Conservation (phyloP, 768 basidiomycete genomes). For the Leucosporidium creatinivorum region DNA sequence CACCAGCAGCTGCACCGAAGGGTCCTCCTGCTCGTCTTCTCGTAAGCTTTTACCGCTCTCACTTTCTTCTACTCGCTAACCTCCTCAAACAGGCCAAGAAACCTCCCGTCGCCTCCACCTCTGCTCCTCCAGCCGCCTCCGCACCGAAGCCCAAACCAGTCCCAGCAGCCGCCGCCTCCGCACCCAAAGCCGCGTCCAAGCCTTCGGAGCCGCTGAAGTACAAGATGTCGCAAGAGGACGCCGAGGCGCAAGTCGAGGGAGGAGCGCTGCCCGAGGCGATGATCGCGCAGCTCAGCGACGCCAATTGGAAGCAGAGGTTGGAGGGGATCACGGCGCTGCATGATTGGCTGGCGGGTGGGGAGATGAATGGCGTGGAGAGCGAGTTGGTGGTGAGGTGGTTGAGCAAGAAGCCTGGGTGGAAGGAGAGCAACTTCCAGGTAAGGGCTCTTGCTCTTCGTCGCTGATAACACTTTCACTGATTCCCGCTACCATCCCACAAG, state of each 20-base stretch:
- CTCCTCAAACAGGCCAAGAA: slow-evolving; percentile 52
- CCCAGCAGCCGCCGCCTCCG: slow-evolving; percentile 36
- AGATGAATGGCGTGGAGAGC: slow-evolving; percentile 57
- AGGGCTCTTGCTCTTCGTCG: slow-evolving; percentile 9
- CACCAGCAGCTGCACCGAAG: slow-evolving; percentile 2
- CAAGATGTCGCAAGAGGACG: slow-evolving; percentile 84
- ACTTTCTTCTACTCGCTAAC: not conserved
- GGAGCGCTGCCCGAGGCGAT: slow-evolving; percentile 65
- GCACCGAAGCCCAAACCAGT: slow-evolving; percentile 15
- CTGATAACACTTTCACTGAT: not conserved
- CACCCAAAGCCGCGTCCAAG: slow-evolving; percentile 30
- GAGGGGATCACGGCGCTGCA: slow-evolving; percentile 80
- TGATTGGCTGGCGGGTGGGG: slow-evolving; percentile 63
- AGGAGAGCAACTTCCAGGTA: slow-evolving; percentile 98
- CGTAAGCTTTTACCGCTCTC: slow-evolving; percentile 7
- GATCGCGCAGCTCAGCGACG: slow-evolving; percentile 66
- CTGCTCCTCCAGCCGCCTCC: slow-evolving; percentile 18
- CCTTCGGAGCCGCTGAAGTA: slow-evolving; percentile 81
- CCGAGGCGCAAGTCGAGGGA: slow-evolving; percentile 62
- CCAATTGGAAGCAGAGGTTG: slow-evolving; percentile 87
- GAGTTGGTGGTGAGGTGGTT: slow-evolving; percentile 82
- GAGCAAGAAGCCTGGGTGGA: slow-evolving; percentile 83
- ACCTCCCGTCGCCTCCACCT: slow-evolving; percentile 39
- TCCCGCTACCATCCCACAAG: slow-evolving; percentile 44
- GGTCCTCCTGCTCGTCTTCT: slow-evolving; percentile 29